phyloP scores from a whole-genome alignment of 2,329 filamentous ascomycete genomes.

The Samsoniella hepiali region DNA sequence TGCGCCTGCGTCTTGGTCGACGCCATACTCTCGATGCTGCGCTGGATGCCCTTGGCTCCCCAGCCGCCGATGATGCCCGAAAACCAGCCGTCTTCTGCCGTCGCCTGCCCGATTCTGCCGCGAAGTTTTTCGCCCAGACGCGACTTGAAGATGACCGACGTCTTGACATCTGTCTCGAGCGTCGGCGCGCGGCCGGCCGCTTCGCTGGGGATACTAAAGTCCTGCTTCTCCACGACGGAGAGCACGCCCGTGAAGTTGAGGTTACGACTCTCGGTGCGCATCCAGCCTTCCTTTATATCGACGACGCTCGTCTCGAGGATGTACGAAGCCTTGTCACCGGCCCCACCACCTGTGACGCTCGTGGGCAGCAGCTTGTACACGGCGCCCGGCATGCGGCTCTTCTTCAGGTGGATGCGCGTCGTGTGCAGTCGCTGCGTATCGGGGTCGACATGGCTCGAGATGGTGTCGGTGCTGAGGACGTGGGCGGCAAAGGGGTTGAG shows the following conservation, averaged over 20 bases:
- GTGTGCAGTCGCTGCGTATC: constrained; percentile 73
- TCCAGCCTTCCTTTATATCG: constrained; percentile 76
- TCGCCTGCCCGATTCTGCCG: constrained; percentile 48
- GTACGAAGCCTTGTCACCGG: constrained; percentile 69
- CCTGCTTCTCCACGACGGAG: constrained; percentile 72
- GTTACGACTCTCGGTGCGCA: constrained; percentile 77
- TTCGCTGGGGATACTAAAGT: constrained; percentile 51
- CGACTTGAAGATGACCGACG: constrained; percentile 71
- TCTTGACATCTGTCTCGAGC: constrained; percentile 62
- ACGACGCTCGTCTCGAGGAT: constrained; percentile 78
- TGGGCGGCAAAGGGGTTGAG: constrained; percentile 78
- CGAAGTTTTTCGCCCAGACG: constrained; percentile 67
- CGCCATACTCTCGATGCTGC: constrained; percentile 75
- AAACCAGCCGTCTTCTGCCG: constrained; percentile 46
- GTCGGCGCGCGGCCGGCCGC: constrained; percentile 24
- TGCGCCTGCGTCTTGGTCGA: constrained; percentile 74
- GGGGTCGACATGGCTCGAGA: constrained; percentile 69
- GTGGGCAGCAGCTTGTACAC: constrained; percentile 73
- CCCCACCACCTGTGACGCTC: constrained; percentile 62
- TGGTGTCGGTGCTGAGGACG: constrained; percentile 80
- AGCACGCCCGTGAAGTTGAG: constrained; percentile 79
- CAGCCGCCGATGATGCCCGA: constrained; percentile 54
- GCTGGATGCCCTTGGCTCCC: constrained; percentile 69
- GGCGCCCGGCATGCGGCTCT: constrained; percentile 70
- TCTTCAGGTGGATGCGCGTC: constrained; percentile 77